Evolutionary conservation across 1,139 yeast species (phyloP).

Genomic region (Saccharomyces hybrid): DNA sequence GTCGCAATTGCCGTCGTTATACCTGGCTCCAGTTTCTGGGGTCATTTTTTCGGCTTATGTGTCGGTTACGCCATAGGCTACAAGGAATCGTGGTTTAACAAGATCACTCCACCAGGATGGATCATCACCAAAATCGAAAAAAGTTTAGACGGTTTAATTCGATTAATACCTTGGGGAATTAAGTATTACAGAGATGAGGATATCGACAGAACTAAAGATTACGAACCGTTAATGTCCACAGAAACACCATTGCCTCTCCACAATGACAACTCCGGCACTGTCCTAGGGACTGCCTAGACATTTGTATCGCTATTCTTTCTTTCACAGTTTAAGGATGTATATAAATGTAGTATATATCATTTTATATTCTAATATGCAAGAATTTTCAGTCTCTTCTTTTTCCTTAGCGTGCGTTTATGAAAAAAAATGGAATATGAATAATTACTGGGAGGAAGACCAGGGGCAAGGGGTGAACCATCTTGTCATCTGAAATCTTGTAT

Average conservation of each 20-base stretch:
- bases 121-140: slow-evolving; percentile 60
- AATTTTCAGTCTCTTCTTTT: background rate
- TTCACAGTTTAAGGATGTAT: background rate
- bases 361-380: background rate
- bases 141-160: slow-evolving; percentile 44
- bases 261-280: slow-evolving; percentile 19
- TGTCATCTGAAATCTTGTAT: background rate
- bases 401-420: slow-evolving; percentile 1
- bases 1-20: slow-evolving; percentile 42
- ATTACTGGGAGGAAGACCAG: background rate
- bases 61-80: slow-evolving; percentile 52
- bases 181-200: slow-evolving; percentile 50
- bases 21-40: slow-evolving; percentile 63
- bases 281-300: slow-evolving; percentile 5
- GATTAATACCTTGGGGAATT: slow-evolving; percentile 47
- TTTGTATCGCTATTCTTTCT: background rate
- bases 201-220: slow-evolving; percentile 35
- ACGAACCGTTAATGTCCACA: slow-evolving; percentile 11
- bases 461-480: background rate
- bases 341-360: background rate
- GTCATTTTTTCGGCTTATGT: slow-evolving; percentile 52
- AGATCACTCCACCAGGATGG: slow-evolving; percentile 58
- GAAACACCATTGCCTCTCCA: slow-evolving; percentile 10
- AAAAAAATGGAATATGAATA: background rate
- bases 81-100: slow-evolving; percentile 22